Evolutionary conservation across 2,329 filamentous ascomycete species (phyloP).

Genomic region (Aspergillus sergii): DNA sequence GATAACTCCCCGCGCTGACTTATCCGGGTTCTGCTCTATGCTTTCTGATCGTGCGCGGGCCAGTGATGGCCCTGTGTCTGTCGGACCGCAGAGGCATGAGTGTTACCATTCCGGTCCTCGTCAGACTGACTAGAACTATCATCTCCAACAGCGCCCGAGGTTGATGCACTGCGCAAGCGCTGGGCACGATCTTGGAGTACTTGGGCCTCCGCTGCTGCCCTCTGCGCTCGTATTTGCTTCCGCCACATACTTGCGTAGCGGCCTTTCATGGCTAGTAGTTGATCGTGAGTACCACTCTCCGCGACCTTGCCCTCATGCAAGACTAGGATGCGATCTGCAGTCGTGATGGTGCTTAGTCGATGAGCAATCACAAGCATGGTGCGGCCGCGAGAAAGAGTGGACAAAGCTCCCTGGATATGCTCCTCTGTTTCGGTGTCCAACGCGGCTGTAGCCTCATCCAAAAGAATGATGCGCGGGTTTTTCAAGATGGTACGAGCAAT

Average conservation of each 20-base stretch:
- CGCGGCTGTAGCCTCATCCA: conserved; percentile 91
- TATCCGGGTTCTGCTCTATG: conserved; percentile 4
- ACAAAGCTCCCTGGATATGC: conserved; percentile 85
- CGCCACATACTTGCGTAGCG: conserved; percentile 86
- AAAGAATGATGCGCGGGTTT: conserved; percentile 85
- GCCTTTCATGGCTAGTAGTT: conserved; percentile 70
- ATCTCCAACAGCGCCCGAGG: conserved; percentile 38
- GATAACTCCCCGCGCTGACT: conserved; percentile 34
- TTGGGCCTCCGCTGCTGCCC: conserved; percentile 64
- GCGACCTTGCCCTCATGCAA: conserved; percentile 74
- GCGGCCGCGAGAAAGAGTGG: conserved; percentile 77
- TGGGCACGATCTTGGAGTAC: conserved; percentile 48
- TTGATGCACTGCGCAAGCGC: conserved; percentile 45
- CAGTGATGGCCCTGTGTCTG: conserved; percentile 48
- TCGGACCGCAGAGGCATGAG: conserved; percentile 18
- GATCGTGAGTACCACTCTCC: conserved; percentile 77
- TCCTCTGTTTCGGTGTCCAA: conserved; percentile 91
- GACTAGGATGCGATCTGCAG: conserved; percentile 82
- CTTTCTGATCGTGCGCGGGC: conserved; percentile 48
- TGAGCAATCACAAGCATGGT: conserved; percentile 96
- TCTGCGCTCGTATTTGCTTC: conserved; percentile 80
- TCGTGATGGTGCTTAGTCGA: conserved; percentile 80
- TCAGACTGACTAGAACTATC: conserved; percentile 54
- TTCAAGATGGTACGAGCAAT: conserved; percentile 93
- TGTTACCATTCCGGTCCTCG: conserved; percentile 42